Base-by-base conservation (phyloP, 768 basidiomycete genomes). In the Myochromella boudieri region DNA sequence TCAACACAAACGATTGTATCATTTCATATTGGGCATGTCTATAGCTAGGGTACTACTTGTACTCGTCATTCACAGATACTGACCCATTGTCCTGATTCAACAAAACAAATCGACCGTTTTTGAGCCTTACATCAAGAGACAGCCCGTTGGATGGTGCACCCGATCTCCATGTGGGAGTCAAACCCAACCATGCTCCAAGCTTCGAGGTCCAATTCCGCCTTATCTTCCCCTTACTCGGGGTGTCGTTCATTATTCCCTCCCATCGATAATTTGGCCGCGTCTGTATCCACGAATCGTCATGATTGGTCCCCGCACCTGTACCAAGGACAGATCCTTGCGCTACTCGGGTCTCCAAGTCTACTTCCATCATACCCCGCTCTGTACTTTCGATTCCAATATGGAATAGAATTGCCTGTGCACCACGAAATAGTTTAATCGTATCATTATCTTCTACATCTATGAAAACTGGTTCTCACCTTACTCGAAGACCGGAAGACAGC, bases 261-360 rank as follows among this genome's bases (percentile, higher is more conserved):
- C 85, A 88, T 26, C 79, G 74, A 61, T 83, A 89, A 12, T 69
- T 65, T 1, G 82, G 81, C 8, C 88, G 77, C 0, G 78, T 66
- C 8, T 78, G 77, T 42, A 89, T 83, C 33, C 68, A 69, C 1
- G 70, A 64, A 49, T 81, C 78, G 56, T 89, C 81, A 51, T 87
- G 78, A 56, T 87, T 83, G 0, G 87, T 89, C 4, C 83, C 84
- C n/a, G 72, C 78, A 1, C 83, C 83, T 1, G 83, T 85, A 3
- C 81, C 85, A 17, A 84, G 61, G 3, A 77, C 80, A 2, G 84
- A 83, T 1, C 77, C 62, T 29, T 66, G 71, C 12, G 62, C 54
- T 9, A 44, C 69, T 42, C 71, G 75, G 2, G 78, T 76, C 43
- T 80, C 69, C 11, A 74, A 46, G 53, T 85, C 83, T 29, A 88